Percentiles rank a stretch among this genome's conserved stretches.
Evolutionary conservation across 805 yeast genomes (phyloP).

Genomic region (Saccharomycopsis malanga): DNA sequence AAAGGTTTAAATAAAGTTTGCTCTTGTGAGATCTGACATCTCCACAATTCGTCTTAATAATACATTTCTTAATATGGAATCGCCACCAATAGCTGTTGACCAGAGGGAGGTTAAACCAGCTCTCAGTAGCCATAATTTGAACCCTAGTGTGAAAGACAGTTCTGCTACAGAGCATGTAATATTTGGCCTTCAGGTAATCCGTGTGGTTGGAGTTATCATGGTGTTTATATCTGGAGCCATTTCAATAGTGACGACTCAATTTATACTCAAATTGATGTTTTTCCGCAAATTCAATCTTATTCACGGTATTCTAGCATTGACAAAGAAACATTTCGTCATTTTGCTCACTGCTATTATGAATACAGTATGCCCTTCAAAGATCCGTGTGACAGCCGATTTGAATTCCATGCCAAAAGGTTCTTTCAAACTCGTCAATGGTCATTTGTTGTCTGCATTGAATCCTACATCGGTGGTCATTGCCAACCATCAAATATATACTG

Average conservation of each 20-base stretch:
- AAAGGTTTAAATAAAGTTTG: too few species aligned
- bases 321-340: slow-evolving; percentile 53
- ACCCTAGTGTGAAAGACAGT: too few species aligned
- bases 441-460: slow-evolving; percentile 28
- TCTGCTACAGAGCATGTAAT: background rate
- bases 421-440: slow-evolving; percentile 27
- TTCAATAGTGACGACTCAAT: slow-evolving; percentile 43
- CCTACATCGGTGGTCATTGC: slow-evolving; percentile 61
- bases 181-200: slow-evolving; percentile 23
- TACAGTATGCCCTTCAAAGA: slow-evolving; percentile 43
- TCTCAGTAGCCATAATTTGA: too few species aligned
- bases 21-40: too few species aligned
- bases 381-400: slow-evolving; percentile 41
- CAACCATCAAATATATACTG: slow-evolving; percentile 93
- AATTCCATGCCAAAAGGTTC: slow-evolving; percentile 30
- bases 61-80: too few species aligned
- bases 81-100: too few species aligned
- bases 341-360: slow-evolving; percentile 46
- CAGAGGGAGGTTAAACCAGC: too few species aligned
- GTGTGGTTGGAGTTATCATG: slow-evolving; percentile 25
- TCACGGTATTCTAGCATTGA: slow-evolving; percentile 40
- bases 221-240: slow-evolving; percentile 34
- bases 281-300: slow-evolving; percentile 25
- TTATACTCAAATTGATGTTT: slow-evolving; percentile 31
- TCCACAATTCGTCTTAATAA: too few species aligned